A percentile compares a stretch with the other conserved stretches of the same genome.
Conservation (phyloP, 108 stramenopile species). For the Cyclotella baltica region DNA sequence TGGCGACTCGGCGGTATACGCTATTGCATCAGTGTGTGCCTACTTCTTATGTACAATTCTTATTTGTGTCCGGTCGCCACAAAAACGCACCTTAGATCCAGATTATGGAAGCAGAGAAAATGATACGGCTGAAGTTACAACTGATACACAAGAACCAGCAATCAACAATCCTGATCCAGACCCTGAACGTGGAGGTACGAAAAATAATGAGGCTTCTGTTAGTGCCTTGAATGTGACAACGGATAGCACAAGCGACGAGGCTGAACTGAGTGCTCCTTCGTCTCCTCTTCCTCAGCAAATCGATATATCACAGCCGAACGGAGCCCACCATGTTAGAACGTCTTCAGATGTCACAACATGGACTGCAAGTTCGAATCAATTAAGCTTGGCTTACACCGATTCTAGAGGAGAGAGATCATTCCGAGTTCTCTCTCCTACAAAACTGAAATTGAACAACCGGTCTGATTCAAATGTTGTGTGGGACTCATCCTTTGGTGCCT, state of each 20-base stretch:
- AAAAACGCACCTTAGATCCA: constrained; percentile 61
- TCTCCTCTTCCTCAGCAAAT: neutral
- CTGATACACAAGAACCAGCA: neutral
- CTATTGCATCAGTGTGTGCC: constrained; percentile 54
- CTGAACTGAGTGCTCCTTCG: neutral
- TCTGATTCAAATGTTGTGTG: constrained; percentile 10
- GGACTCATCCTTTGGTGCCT: constrained; percentile 13
- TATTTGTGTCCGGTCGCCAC: constrained; percentile 70
- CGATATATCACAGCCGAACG: constrained; percentile 1
- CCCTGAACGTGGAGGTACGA: constrained; percentile 4
- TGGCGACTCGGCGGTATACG: constrained; percentile 51
- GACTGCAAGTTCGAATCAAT: constrained; percentile 1
- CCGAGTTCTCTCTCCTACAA: constrained; percentile 4
- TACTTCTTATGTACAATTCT: constrained; percentile 64
- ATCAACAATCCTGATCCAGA: neutral
- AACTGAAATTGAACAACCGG: neutral
- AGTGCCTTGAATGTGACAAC: neutral
- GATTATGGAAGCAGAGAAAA: constrained; percentile 53
- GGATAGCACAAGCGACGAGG: neutral
- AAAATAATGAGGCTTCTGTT: constrained; percentile 11
- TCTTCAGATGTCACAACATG: constrained; percentile 15
- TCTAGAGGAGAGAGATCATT: neutral
- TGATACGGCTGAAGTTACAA: neutral
- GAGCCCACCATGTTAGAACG: constrained; percentile 4
- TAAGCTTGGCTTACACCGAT: neutral